phyloP scores from a whole-genome alignment of 2,329 filamentous ascomycete species.

The Diaporthe sp. region DNA sequence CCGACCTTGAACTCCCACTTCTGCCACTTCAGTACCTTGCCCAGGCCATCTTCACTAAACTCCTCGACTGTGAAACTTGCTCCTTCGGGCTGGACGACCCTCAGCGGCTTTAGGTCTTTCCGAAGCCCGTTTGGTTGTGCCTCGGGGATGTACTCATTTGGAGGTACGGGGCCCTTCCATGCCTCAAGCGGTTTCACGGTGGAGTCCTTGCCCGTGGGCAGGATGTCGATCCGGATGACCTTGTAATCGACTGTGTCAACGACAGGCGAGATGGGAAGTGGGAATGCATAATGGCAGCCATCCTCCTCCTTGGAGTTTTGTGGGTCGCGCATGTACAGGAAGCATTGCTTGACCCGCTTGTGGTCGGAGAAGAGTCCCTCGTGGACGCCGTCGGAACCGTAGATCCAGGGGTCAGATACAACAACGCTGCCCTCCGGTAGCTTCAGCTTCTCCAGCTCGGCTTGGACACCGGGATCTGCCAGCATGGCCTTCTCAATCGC shows the following conservation, averaged over 20 bases:
- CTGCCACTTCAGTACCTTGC: conserved; percentile 45
- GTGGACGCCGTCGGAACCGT: conserved; percentile 64
- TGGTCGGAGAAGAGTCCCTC: conserved; percentile 56
- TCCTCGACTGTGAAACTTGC: conserved; percentile 61
- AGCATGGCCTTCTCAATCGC: conserved; percentile 66
- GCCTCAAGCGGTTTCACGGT: conserved; percentile 64
- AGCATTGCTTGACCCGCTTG: conserved; percentile 68
- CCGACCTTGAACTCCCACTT: conserved; percentile 71
- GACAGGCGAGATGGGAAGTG: conserved; percentile 74
- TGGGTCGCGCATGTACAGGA: conserved; percentile 74
- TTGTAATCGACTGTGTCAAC: conserved; percentile 71
- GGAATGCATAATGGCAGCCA: conserved; percentile 76
- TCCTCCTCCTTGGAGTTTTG: conserved; percentile 68
- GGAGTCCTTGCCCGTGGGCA: conserved; percentile 74
- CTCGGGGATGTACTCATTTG: conserved; percentile 75
- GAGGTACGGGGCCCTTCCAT: conserved; percentile 61
- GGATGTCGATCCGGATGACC: conserved; percentile 74
- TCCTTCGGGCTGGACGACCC: conserved; percentile 71
- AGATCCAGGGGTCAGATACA: conserved; percentile 73
- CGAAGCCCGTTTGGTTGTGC: conserved; percentile 62
- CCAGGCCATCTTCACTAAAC: conserved; percentile 40
- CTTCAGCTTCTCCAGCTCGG: conserved; percentile 70
- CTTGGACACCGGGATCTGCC: conserved; percentile 65
- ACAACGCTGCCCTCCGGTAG: conserved; percentile 69
- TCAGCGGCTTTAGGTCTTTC: conserved; percentile 70